Evolutionary conservation across 352 stramenopile species (phyloP).

Genomic region (Pythium periplocum): DNA sequence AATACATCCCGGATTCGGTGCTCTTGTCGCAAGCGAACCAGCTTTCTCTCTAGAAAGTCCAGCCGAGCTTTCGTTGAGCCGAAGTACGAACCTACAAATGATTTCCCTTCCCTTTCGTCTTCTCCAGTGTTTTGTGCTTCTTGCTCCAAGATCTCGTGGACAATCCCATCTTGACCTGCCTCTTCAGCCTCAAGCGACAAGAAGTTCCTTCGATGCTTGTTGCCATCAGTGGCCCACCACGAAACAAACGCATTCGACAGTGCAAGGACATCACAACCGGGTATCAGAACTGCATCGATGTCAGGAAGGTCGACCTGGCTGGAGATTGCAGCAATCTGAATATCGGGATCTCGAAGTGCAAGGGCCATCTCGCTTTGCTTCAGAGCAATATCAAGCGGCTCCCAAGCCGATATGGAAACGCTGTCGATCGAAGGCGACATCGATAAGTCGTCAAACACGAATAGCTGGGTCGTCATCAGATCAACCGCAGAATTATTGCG

Average conservation of each 20-base stretch:
- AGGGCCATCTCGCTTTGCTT: constrained; percentile 44
- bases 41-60: constrained; percentile 46
- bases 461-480: not conserved
- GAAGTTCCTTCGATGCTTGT: constrained; percentile 49
- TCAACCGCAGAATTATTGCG: not conserved
- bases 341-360: constrained; percentile 43
- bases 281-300: constrained; percentile 25
- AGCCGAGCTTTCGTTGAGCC: constrained; percentile 27
- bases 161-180: constrained; percentile 27
- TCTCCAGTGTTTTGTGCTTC: constrained; percentile 17
- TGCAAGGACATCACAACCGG: constrained; percentile 41
- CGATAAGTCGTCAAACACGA: constrained; percentile 4
- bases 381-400: constrained; percentile 3
- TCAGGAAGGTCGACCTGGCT: constrained; percentile 56
- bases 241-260: constrained; percentile 42
- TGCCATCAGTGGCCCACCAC: constrained; percentile 47
- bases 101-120: not conserved
- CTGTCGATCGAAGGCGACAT: constrained; percentile 45
- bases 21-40: constrained; percentile 37
- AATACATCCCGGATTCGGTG: constrained; percentile 33
- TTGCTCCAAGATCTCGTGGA: constrained; percentile 29
- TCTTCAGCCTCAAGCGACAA: constrained; percentile 42
- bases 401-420: constrained; percentile 26
- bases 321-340: constrained; percentile 56
- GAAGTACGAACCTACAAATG: constrained; percentile 47